Evolutionary conservation across 2,329 filamentous ascomycete species (phyloP).

Genomic region (Aspergillus versicolor): DNA sequence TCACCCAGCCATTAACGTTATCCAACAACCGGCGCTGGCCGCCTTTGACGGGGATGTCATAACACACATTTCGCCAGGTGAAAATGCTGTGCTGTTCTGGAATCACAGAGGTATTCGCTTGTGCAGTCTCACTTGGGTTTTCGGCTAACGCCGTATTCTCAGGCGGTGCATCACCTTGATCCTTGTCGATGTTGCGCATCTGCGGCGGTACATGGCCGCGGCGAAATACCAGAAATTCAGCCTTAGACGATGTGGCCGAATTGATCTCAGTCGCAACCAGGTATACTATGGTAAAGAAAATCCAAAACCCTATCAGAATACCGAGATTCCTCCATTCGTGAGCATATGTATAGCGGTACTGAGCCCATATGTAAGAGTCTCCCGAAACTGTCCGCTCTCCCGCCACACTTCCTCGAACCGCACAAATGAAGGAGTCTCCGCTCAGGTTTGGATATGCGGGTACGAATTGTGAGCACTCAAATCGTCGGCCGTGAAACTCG

Average conservation of each 20-base stretch:
- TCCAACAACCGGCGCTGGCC: conserved; percentile 54
- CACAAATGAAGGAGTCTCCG: conserved; percentile 54
- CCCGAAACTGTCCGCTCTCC: conserved; percentile 59
- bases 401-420: conserved; percentile 54
- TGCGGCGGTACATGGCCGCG: conserved; percentile 52
- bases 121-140: conserved; percentile 13
- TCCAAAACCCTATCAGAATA: conserved; percentile 63
- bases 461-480: conserved; percentile 54
- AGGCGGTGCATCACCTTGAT: conserved; percentile 18
- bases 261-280: conserved; percentile 65
- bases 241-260: conserved; percentile 61
- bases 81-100: conserved; percentile 42
- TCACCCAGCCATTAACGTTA: conserved; percentile 55
- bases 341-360: conserved; percentile 57
- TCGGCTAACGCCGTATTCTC: conserved; percentile 17
- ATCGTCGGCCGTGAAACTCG: conserved; percentile 59
- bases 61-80: conserved; percentile 56
- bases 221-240: conserved; percentile 69
- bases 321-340: conserved; percentile 69
- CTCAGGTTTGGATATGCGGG: conserved; percentile 45
- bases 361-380: conserved; percentile 58
- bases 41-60: conserved; percentile 54
- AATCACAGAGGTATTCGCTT: conserved; percentile 22
- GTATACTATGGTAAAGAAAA: conserved; percentile 65
- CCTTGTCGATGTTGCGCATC: conserved; percentile 26